phyloP scores from a whole-genome alignment of 2,329 filamentous ascomycete genomes.

The Aureobasidium sp. region DNA sequence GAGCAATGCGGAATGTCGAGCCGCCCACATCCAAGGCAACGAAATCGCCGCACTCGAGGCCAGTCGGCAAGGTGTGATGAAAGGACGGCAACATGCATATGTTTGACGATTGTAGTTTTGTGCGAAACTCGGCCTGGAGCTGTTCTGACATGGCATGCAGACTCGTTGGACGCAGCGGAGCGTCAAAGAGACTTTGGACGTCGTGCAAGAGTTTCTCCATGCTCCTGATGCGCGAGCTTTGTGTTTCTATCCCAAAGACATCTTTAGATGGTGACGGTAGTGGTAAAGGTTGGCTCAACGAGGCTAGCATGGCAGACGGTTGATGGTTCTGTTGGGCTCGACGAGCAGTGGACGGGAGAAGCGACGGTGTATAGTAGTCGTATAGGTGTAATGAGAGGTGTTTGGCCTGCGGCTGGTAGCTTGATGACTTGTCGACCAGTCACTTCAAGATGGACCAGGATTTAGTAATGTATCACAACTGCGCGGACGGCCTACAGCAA shows the following conservation, averaged over 20 bases:
- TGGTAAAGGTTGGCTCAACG: constrained; percentile 11
- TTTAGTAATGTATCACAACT: constrained; percentile 12
- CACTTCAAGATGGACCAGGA: neutral
- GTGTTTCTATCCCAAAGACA: constrained; percentile 8
- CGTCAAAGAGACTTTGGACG: constrained; percentile 38
- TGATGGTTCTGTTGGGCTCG: neutral
- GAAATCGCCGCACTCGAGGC: constrained; percentile 53
- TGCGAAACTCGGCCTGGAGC: constrained; percentile 46
- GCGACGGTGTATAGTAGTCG: neutral
- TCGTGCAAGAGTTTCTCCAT: constrained; percentile 44
- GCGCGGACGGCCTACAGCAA: neutral
- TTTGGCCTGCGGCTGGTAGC: neutral
- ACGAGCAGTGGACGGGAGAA: neutral
- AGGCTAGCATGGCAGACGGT: constrained; percentile 20
- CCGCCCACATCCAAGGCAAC: constrained; percentile 59
- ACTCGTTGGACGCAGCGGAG: constrained; percentile 35
- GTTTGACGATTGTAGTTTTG: constrained; percentile 49
- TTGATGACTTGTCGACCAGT: neutral
- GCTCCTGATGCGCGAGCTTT: constrained; percentile 23
- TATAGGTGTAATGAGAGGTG: neutral
- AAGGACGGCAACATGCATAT: constrained; percentile 61
- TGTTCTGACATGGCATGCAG: constrained; percentile 39
- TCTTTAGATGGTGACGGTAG: constrained; percentile 8
- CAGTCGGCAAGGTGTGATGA: constrained; percentile 54
- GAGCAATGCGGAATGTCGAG: constrained; percentile 58